A percentile compares a stretch with the other conserved stretches of the same genome.
Conservation (phyloP, 2,329 filamentous ascomycete species). For the Colletotrichum paranaense region DNA sequence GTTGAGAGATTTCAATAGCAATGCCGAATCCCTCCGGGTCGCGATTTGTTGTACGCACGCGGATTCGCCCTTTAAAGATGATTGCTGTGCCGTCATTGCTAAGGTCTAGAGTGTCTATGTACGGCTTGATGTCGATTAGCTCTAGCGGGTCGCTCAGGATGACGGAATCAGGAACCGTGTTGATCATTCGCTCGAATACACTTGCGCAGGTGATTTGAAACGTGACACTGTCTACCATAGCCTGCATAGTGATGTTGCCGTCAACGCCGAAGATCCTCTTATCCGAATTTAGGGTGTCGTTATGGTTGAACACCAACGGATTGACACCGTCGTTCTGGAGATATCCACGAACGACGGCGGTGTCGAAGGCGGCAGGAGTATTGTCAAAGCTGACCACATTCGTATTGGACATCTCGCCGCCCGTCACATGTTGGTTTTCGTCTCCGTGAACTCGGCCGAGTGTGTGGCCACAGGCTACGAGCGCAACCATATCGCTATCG, state of each 20-base stretch:
- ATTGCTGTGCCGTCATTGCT: conserved; percentile 37
- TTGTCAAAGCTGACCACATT: conserved; percentile 50
- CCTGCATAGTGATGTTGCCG: conserved; percentile 55
- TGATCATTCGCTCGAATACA: conserved; percentile 47
- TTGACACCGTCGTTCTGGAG: conserved; percentile 54
- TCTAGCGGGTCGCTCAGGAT: conserved; percentile 43
- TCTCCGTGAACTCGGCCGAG: conserved; percentile 56
- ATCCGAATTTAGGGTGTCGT: conserved; percentile 54
- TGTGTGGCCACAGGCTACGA: conserved; percentile 50
- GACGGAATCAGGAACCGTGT: conserved; percentile 46
- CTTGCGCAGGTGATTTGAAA: conserved; percentile 44
- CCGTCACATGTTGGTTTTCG: conserved; percentile 51
- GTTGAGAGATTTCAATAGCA: no score
- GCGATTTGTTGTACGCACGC: no score
- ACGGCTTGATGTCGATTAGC: conserved; percentile 46
- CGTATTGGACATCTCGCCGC: conserved; percentile 25
- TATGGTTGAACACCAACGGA: conserved; percentile 52
- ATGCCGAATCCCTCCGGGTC: no score
- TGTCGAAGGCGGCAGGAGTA: conserved; percentile 59
- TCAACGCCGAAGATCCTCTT: conserved; percentile 56
- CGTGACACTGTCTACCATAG: conserved; percentile 47
- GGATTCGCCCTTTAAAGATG: no score
- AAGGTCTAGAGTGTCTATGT: conserved; percentile 42
- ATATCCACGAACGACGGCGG: conserved; percentile 55
- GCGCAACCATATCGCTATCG: conserved; percentile 48